Conservation (phyloP, 441 rosid genomes). For the Rhodomyrtus psidioides region DNA sequence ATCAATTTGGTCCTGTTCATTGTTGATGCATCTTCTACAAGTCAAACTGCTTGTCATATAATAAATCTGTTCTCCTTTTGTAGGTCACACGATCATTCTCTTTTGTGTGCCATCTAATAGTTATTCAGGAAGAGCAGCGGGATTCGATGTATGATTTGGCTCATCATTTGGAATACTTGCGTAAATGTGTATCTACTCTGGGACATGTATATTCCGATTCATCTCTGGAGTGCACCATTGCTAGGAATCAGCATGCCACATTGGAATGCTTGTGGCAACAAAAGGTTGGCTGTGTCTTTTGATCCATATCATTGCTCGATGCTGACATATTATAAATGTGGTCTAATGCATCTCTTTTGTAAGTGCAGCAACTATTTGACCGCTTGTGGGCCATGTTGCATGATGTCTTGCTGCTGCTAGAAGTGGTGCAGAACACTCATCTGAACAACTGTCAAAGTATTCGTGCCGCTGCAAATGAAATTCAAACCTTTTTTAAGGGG, state of each 20-base stretch:
- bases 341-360: not conserved
- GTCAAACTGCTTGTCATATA: not conserved
- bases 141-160: slow-evolving; percentile 54
- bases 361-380: slow-evolving; percentile 74
- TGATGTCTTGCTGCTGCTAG: slow-evolving; percentile 63
- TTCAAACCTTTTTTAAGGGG: slow-evolving; percentile 46
- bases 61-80: not conserved
- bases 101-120: slow-evolving; percentile 78
- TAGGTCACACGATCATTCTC: slow-evolving; percentile 71
- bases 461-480: slow-evolving; percentile 31
- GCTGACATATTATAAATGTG: not conserved
- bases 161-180: slow-evolving; percentile 40
- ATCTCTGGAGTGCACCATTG: slow-evolving; percentile 30
- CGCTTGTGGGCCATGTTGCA: slow-evolving; percentile 37
- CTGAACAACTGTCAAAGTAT: slow-evolving; percentile 47
- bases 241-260: slow-evolving; percentile 39
- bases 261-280: slow-evolving; percentile 70
- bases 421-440: slow-evolving; percentile 54
- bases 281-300: slow-evolving; percentile 41
- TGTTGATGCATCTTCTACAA: not conserved
- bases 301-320: not conserved
- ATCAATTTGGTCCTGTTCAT: not conserved
- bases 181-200: slow-evolving; percentile 32
- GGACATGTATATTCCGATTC: slow-evolving; percentile 27
- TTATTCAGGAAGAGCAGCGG: slow-evolving; percentile 74